A percentile compares a stretch with the other conserved stretches of the same genome.
Evolutionary conservation across 2,329 filamentous ascomycete species (phyloP).

Genomic region (Furcasterigmium sp.): DNA sequence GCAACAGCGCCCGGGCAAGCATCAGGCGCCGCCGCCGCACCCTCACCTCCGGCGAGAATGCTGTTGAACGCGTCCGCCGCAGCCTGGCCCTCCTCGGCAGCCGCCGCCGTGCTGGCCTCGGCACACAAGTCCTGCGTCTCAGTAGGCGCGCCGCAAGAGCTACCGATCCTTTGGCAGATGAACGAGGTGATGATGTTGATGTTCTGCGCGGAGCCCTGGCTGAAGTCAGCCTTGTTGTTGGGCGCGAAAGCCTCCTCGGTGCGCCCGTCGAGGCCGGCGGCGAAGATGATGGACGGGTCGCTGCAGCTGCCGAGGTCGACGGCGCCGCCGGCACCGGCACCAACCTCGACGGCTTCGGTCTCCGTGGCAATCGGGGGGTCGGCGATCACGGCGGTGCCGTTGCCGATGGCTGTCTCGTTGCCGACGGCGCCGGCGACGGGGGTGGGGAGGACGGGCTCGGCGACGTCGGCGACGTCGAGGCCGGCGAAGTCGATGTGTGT

Average conservation of each 20-base stretch:
- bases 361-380: background rate
- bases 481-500: constrained; percentile 18
- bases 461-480: constrained; percentile 12
- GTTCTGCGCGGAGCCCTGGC: constrained; percentile 42
- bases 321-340: constrained; percentile 3
- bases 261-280: constrained; percentile 40
- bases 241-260: constrained; percentile 34
- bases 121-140: constrained; percentile 6
- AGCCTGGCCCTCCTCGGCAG: constrained; percentile 14
- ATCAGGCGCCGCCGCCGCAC: background rate
- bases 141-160: constrained; percentile 15
- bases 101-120: constrained; percentile 10
- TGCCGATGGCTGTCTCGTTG: background rate
- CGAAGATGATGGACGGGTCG: constrained; percentile 44
- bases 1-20: too few species aligned
- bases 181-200: constrained; percentile 37
- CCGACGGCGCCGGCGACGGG: background rate
- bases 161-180: constrained; percentile 36
- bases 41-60: constrained; percentile 7
- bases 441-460: background rate
- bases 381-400: constrained; percentile 10
- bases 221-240: constrained; percentile 36
- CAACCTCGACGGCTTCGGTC: constrained; percentile 3
- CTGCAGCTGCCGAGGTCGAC: constrained; percentile 40
- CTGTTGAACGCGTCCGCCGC: constrained; percentile 20